Evolutionary conservation across 2,329 filamentous ascomycete species (phyloP).

Genomic region (Paecilomyces dactylethromorphus): DNA sequence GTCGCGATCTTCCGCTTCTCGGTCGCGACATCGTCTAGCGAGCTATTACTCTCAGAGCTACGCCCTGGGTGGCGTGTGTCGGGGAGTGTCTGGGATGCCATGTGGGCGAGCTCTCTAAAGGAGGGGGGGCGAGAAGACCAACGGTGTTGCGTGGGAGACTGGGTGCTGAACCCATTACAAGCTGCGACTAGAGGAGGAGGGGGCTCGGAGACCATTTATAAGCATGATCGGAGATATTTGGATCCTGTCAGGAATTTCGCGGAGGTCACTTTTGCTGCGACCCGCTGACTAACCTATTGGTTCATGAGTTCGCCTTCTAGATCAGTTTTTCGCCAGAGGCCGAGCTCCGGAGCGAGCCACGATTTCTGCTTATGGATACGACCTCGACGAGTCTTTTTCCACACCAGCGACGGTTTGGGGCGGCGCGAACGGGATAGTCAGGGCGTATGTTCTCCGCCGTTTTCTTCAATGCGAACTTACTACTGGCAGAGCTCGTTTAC

Average conservation of each 20-base stretch:
- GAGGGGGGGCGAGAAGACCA: background rate
- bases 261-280: background rate
- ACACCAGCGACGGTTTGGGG: background rate
- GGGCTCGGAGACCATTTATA: background rate
- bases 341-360: background rate
- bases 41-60: slow-evolving; percentile 19
- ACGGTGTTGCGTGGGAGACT: background rate
- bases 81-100: background rate
- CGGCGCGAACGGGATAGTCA: background rate
- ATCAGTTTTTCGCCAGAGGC: background rate
- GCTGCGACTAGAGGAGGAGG: background rate
- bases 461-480: background rate
- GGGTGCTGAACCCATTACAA: background rate
- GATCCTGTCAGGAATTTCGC: background rate
- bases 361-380: background rate
- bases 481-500: background rate
- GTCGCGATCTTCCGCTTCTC: slow-evolving; percentile 17
- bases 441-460: background rate
- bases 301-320: background rate
- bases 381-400: background rate
- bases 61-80: slow-evolving; percentile 11
- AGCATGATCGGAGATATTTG: background rate
- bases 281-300: background rate
- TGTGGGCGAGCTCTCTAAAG: background rate
- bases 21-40: slow-evolving; percentile 15